These are phyloP conservation scores for Hepatocystis sp. DNA, from an alignment of 169 alveolate genomes.

Conservation along the genomic window DNA sequence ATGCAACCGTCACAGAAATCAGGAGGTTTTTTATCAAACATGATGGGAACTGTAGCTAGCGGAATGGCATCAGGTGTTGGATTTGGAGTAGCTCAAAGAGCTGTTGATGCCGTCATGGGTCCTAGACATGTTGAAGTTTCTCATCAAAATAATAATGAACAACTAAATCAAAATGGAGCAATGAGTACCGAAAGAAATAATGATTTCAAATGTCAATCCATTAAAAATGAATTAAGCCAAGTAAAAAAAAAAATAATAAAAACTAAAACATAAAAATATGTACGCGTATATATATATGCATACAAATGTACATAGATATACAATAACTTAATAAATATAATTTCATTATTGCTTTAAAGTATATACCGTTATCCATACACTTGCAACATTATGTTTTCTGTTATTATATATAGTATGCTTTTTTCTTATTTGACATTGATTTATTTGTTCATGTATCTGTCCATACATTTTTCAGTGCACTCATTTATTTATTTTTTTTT, in stretches of 20 bases:
- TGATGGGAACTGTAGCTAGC: constrained; percentile 77
- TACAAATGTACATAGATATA: no score
- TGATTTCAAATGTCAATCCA: constrained; percentile 28
- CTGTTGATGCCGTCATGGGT: constrained; percentile 71
- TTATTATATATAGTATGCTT: no score
- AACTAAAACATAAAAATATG: background rate
- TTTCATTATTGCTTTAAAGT: background rate
- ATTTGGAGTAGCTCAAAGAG: constrained; percentile 78
- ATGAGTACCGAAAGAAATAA: constrained; percentile 38
- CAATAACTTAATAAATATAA: background rate
- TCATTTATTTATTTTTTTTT: constrained; percentile 3
- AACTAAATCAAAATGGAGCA: constrained; percentile 51
- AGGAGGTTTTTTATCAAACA: constrained; percentile 69
- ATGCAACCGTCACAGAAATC: constrained; percentile 38
- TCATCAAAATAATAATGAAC: constrained; percentile 45
- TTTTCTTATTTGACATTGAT: constrained; percentile 2
- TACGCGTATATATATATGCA: background rate
- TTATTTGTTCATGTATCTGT: background rate
- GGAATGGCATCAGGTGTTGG: constrained; percentile 80
- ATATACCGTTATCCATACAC: no score
- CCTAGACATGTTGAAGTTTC: constrained; percentile 76
- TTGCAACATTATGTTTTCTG: no score
- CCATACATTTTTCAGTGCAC: background rate
- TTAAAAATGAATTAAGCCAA: constrained; percentile 61
- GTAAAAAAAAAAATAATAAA: constrained; percentile 7